Conservation (phyloP, 225 moss, liverwort and hornwort species). For the Sphagnum tenellum region DNA sequence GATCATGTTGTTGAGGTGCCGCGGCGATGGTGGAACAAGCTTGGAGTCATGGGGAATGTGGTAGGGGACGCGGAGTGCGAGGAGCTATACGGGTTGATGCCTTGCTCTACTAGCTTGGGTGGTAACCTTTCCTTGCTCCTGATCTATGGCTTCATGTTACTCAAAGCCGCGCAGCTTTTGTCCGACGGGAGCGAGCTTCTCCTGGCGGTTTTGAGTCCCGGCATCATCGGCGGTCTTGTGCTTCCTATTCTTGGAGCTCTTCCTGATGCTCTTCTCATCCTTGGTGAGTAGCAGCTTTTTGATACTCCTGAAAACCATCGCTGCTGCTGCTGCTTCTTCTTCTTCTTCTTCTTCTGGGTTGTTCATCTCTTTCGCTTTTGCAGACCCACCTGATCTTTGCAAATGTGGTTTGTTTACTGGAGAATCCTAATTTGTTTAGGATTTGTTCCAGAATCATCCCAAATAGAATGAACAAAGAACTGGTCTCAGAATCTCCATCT, state of each 20-base stretch:
- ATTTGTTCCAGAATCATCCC: no score
- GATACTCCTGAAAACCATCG: not conserved
- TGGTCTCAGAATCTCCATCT: no score
- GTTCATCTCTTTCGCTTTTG: no score
- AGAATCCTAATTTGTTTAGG: no score
- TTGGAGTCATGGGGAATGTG: not conserved
- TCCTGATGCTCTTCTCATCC: constrained; percentile 82
- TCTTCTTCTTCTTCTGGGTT: not conserved
- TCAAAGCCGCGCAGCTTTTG: constrained; percentile 60
- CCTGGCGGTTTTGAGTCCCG: constrained; percentile 64
- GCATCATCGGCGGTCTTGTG: constrained; percentile 83
- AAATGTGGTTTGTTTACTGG: no score
- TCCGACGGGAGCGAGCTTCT: constrained; percentile 80
- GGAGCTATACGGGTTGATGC: constrained; percentile 82
- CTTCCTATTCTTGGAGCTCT: constrained; percentile 79
- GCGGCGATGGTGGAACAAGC: no score
- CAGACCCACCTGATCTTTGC: no score
- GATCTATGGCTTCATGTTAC: constrained; percentile 52
- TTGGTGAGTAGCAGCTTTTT: constrained; percentile 23
- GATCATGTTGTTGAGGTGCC: no score
- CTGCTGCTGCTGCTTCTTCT: no score
- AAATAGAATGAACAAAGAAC: no score
- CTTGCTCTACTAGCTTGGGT: constrained; percentile 65
- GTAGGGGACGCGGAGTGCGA: constrained; percentile 56
- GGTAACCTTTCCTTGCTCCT: constrained; percentile 63